These are phyloP conservation scores for Septoria petroselini DNA, from an alignment of 2,329 filamentous ascomycete species.

Conservation along the genomic window DNA sequence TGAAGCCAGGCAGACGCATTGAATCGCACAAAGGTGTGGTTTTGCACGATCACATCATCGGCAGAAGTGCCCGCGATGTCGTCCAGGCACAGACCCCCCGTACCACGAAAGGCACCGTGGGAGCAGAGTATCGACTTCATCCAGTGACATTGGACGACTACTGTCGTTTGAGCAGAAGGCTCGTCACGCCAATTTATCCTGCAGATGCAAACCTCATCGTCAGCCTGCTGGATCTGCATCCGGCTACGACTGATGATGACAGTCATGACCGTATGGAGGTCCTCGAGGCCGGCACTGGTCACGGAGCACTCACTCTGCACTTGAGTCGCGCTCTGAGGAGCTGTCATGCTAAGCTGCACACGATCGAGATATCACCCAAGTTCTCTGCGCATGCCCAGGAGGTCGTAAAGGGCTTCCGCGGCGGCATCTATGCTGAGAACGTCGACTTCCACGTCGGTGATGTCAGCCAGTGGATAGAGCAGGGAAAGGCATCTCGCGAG, in stretches of 20 bases:
- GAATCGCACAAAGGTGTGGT: conserved; percentile 51
- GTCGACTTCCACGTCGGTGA: conserved; percentile 71
- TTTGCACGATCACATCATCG: conserved; percentile 59
- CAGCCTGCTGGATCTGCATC: conserved; percentile 71
- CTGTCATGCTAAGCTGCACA: conserved; percentile 67
- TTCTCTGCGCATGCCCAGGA: conserved; percentile 64
- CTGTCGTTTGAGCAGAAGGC: conserved; percentile 61
- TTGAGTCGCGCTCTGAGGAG: conserved; percentile 63
- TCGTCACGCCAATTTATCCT: conserved; percentile 78
- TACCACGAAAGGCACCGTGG: conserved; percentile 34
- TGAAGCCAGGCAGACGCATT: conserved; percentile 37
- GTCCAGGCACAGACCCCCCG: conserved; percentile 48
- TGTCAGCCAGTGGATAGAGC: conserved; percentile 61
- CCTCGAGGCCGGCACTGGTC: conserved; percentile 81
- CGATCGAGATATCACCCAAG: conserved; percentile 62
- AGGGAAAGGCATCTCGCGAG: conserved; percentile 47
- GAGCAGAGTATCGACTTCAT: conserved; percentile 54
- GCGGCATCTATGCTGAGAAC: conserved; percentile 66
- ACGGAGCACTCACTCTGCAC: conserved; percentile 73
- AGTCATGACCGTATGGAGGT: conserved; percentile 60
- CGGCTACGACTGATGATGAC: conserved; percentile 39
- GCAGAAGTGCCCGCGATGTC: conserved; percentile 57
- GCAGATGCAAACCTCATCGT: conserved; percentile 73
- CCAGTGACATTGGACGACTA: conserved; percentile 72
- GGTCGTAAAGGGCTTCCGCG: conserved; percentile 64